Evolutionary conservation across 177 flowering plant species (phyloP), one percentile per base, ranked within the genome.

Genomic region (Vitis hybrid): DNA sequence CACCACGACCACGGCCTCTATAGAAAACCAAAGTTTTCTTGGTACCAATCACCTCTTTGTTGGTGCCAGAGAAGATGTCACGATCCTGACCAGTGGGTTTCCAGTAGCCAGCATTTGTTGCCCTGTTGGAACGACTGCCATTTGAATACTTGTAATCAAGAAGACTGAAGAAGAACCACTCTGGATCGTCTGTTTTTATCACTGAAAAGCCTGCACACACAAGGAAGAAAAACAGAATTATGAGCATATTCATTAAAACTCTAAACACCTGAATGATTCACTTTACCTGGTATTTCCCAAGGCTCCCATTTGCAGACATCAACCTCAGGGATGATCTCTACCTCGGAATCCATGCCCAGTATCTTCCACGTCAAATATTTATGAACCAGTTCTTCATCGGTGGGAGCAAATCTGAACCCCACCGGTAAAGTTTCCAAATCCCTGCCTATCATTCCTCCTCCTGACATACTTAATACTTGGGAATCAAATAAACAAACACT

Each of bases 1-100:
- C 73, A 21, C 19, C 51, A 15, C 76, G 76, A 49, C 13, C 45
- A 32, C 68, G 64, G 12, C 77, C 72, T 17, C 4, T 11, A 11
- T 78, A 49, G 63, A 74, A 74, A 12, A 74, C 77, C 70, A 79
- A 30, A 58, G 67, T 70, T 60, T 63, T 79, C 67, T 76, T 76
- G 1, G 12, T 30, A 15, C 75, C 79, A 65, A 76, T 66, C 21
- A 56, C 11, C 13, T 5, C 7, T 12, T 21, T 51, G 32, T 56
- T 62, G 2, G 59, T 61, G 15, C 23, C 10, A n/a, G 45, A 32
- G 61, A 8, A 66, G 51, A 79, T 64, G 0, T 0, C 17, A 5
- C 65, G 72, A n/a, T 30, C 70, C 59, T 67, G 49, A 11, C 82
- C 77, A 4, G 76, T 76, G 51, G 49, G 9, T 65, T 79, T 79